Conservation (phyloP, 1,284 basidiomycete species). For the Ganoderma boninense region DNA sequence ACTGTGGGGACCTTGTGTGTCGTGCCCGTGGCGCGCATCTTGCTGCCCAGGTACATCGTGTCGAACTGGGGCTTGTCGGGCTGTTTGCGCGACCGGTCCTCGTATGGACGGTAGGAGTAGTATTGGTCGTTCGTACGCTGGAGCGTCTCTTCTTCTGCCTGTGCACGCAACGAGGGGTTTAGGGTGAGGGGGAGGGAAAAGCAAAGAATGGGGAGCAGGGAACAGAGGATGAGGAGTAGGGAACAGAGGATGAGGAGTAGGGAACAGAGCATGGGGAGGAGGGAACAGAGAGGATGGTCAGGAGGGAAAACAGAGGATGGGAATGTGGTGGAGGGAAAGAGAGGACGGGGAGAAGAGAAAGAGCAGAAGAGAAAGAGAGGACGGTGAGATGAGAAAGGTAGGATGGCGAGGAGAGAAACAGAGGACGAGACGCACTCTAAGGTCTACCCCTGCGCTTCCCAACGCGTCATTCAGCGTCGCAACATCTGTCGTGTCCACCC, state of each 20-base stretch:
- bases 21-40: conserved; percentile 69
- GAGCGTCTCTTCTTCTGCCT: conserved; percentile 85
- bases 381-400: too few species aligned
- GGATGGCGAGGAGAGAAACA: too few species aligned
- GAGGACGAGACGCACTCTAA: conserved; percentile 60
- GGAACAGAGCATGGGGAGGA: too few species aligned
- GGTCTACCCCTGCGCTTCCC: conserved; percentile 84
- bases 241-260: too few species aligned
- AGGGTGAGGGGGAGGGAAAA: too few species aligned
- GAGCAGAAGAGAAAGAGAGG: too few species aligned
- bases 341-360: too few species aligned
- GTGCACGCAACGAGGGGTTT: neutral
- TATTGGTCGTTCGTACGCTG: conserved; percentile 72
- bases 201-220: too few species aligned
- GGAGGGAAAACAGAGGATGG: too few species aligned
- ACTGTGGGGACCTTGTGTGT: conserved; percentile 71
- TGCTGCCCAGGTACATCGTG: conserved; percentile 62
- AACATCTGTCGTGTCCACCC: conserved; percentile 69
- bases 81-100: conserved; percentile 80
- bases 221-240: too few species aligned
- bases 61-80: conserved; percentile 71
- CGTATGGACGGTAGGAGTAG: conserved; percentile 64
- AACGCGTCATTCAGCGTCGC: conserved; percentile 83
- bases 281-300: too few species aligned
- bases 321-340: too few species aligned